Base-by-base conservation (phyloP, 305 asterid species). In the Euphrasia arctica region DNA sequence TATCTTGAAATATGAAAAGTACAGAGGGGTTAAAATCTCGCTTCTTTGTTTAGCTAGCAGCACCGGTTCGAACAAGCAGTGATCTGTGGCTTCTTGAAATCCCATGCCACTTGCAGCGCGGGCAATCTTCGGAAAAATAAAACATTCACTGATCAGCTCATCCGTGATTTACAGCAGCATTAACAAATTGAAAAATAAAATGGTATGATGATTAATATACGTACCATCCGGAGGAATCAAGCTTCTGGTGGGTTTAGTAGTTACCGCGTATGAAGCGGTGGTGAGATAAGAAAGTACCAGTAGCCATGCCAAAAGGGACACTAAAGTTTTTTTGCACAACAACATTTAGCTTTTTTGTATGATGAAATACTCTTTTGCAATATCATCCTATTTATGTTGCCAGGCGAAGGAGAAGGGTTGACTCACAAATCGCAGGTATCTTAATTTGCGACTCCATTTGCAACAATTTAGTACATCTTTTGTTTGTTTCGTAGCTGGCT, bases 291-390 rank as follows among this genome's bases (percentile, higher is more conserved):
- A 65, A 60, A 66, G 36, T 9, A 78, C 0, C 1, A 78, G 72
- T 10, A 78, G 64, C 75, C 83, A 78, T 64, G 77, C 13, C 71
- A 74, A 34, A 62, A 75, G 45, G 58, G 64, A 22, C 22, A 70
- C 39, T 52, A 63, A 41, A 41, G 57, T 47, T 13, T 27, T 60
- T 49, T 72, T 66, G 51, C 64, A 65, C 41, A 48, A 65, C 77
- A 62, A 18, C 22, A 18, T 18, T 18, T 72, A 18, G 8, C 22
- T 1, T 18, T 51, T 5, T 14, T 2, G 15, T 12, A 45, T 36
- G 43, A 36, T 36, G 43, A 36, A 0, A 7, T 18, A 18, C 22
- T 18, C 43, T 36, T 4, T 29, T 29, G 34, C 34, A 29, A 29
- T 29, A 2, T 29, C 34, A 4, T 29, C 34, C 34, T 29, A 4